A percentile compares a stretch with the other conserved stretches of the same genome.
phyloP scores from a whole-genome alignment of 768 basidiomycete genomes.

The Amanita pseudoporphyria region DNA sequence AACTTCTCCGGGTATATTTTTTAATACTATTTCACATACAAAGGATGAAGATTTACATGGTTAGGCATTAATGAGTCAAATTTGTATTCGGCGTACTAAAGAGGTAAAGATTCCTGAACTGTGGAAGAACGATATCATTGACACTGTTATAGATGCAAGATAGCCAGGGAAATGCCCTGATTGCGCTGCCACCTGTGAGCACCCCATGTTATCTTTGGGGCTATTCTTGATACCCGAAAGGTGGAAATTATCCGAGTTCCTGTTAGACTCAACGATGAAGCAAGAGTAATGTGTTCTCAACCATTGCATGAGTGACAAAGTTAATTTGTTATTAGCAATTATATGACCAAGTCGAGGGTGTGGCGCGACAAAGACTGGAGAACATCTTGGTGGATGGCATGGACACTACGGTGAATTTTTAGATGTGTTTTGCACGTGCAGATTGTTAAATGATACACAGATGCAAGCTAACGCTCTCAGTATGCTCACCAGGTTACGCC shows the following conservation, averaged over 20 bases:
- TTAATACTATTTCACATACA: slow-evolving; percentile 3
- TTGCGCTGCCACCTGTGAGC: slow-evolving; percentile 63
- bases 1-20: slow-evolving; percentile 53
- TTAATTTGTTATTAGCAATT: slow-evolving; percentile 30
- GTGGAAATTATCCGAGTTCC: slow-evolving; percentile 73
- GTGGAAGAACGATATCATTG: neutral
- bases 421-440: neutral
- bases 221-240: slow-evolving; percentile 21
- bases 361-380: slow-evolving; percentile 56
- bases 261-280: slow-evolving; percentile 54
- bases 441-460: slow-evolving; percentile 21
- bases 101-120: slow-evolving; percentile 32
- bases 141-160: slow-evolving; percentile 65
- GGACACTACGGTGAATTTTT: slow-evolving; percentile 29
- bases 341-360: slow-evolving; percentile 59
- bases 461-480: slow-evolving; percentile 63
- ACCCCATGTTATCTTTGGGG: neutral
- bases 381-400: slow-evolving; percentile 36
- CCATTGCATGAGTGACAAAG: neutral
- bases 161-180: slow-evolving; percentile 55
- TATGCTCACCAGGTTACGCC: slow-evolving; percentile 81
- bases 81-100: slow-evolving; percentile 77
- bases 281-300: slow-evolving; percentile 36
- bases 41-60: slow-evolving; percentile 4
- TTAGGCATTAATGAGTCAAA: slow-evolving; percentile 68